phyloP scores from a whole-genome alignment of 139 green algal genomes.

The Asterochloris erici region DNA sequence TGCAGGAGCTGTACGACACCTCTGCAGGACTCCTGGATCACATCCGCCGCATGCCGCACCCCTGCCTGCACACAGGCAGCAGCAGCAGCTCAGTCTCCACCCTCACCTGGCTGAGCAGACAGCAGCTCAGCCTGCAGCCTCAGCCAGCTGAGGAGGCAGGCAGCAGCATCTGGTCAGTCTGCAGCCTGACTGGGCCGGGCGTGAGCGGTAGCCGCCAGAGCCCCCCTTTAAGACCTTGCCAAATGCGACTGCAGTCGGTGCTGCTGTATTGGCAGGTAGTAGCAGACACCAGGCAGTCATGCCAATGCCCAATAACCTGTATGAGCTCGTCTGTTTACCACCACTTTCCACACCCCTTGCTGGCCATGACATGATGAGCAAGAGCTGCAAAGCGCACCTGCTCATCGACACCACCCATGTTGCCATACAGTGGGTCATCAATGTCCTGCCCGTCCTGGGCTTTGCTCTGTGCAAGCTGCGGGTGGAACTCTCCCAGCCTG shows the following conservation, averaged over 20 bases:
- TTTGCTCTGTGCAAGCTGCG: not conserved
- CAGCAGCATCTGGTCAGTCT: not conserved
- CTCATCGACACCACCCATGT: conserved; percentile 57
- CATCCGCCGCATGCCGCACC: conserved; percentile 18
- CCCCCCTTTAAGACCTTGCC: not conserved
- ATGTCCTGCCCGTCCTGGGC: conserved; percentile 62
- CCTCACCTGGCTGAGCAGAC: not conserved
- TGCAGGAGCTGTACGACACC: conserved; percentile 47
- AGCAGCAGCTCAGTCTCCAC: not conserved
- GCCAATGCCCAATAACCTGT: not conserved
- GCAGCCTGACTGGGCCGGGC: too few relatives aligned
- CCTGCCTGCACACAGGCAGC: conserved; percentile 12
- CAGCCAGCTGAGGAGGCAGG: not conserved
- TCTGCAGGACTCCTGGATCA: conserved; percentile 30
- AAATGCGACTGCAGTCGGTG: not conserved
- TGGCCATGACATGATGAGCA: not conserved
- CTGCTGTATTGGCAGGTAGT: not conserved
- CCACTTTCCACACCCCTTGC: not conserved
- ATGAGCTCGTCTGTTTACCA: too few relatives aligned
- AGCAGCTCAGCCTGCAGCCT: not conserved
- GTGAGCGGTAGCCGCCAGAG: not conserved
- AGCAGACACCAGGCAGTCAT: not conserved
- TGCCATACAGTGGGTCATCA: conserved; percentile 82
- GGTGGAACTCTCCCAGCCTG: conserved; percentile 65
- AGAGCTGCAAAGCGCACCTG: conserved; percentile 30